A percentile compares a stretch with the other conserved stretches of the same genome.
Conservation (phyloP, 192 early-diverging fungal species). For the Hyaloraphidium curvatum region DNA sequence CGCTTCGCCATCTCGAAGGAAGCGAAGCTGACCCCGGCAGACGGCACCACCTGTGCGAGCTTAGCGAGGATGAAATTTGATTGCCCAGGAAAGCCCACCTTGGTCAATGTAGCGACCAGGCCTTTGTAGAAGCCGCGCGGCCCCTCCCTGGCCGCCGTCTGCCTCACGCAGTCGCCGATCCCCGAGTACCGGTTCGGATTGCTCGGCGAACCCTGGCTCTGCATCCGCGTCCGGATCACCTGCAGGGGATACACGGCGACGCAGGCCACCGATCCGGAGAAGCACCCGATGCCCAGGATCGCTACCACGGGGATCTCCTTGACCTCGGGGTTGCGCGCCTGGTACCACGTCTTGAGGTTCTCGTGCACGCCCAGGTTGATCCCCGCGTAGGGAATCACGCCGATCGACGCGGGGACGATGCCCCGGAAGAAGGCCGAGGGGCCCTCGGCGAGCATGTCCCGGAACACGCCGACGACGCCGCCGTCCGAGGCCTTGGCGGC, state of each 20-base stretch:
- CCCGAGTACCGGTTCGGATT: conserved; percentile 47
- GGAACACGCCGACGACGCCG: too few relatives aligned
- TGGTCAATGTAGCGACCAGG: too few relatives aligned
- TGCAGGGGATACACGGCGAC: conserved; percentile 53
- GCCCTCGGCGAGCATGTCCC: conserved; percentile 33
- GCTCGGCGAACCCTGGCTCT: conserved; percentile 57
- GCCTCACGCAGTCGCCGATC: conserved; percentile 35
- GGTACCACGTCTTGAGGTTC: conserved; percentile 40
- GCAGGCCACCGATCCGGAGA: conserved; percentile 44
- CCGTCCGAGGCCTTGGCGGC: too few relatives aligned
- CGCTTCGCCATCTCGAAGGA: too few relatives aligned
- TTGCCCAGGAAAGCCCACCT: too few relatives aligned
- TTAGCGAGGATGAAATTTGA: too few relatives aligned
- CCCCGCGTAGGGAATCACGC: conserved; percentile 60
- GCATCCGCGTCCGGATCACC: conserved; percentile 52
- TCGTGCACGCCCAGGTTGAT: conserved; percentile 55
- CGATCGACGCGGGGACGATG: conserved; percentile 33
- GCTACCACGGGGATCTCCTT: too few relatives aligned
- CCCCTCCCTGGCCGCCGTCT: conserved; percentile 39
- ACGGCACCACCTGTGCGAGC: too few relatives aligned
- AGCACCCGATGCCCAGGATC: conserved; percentile 40
- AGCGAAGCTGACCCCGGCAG: too few relatives aligned
- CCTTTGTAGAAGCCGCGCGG: conserved; percentile 55
- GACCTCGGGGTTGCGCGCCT: conserved; percentile 21
- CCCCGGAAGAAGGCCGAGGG: conserved; percentile 46